Base-by-base conservation (phyloP, 148 eudicot genomes). In the Selenicereus undatus region DNA sequence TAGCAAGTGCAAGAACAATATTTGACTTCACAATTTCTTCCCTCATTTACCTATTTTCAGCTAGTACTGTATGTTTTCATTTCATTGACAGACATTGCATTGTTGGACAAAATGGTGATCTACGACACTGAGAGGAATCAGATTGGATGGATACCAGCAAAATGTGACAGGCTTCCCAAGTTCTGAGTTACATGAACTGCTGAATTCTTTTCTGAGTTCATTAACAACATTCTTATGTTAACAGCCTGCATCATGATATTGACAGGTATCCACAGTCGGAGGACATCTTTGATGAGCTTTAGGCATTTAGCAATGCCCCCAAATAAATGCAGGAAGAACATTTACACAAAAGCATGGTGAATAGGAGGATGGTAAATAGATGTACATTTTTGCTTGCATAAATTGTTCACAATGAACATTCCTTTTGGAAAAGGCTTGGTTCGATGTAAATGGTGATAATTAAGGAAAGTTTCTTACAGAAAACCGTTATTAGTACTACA, bases 121-220 rank as follows among this genome's bases (percentile, higher is more conserved):
- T 95, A 90, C 78, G 94, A 95, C 85, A 91, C 91, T 39, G 97
- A 90, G 81, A 90, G 83, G 56, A 85, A 84, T 68, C 91, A 77
- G 83, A 88, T 95, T 29, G 99, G 99, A 81, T 95, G 99, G 99
- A 85, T 82, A 75, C 68, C 90, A n/a, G 88, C 89, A 71, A 87
- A 88, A 84, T 95, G 99, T 85, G 84, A 91, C 73, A 89, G 79
- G 83, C 86, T 87, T 81, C 87, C 90, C 79, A 89, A 89, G 97
- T 91, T 88, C 86, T 83, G 88, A 90, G 79, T 78, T 80, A 75
- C 27, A 22, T 68, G 39, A 16, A 56, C 65, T 83, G 79, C 18
- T 76, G 76, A 64, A 21, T 71, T 74, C 80, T 42, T 21, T 79
- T 80, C 52, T 71, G 62, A 75, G 73, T 77, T 54, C 80, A 20